phyloP scores from a whole-genome alignment of 1,284 basidiomycete species.

The Singerocomus inundabilis region DNA sequence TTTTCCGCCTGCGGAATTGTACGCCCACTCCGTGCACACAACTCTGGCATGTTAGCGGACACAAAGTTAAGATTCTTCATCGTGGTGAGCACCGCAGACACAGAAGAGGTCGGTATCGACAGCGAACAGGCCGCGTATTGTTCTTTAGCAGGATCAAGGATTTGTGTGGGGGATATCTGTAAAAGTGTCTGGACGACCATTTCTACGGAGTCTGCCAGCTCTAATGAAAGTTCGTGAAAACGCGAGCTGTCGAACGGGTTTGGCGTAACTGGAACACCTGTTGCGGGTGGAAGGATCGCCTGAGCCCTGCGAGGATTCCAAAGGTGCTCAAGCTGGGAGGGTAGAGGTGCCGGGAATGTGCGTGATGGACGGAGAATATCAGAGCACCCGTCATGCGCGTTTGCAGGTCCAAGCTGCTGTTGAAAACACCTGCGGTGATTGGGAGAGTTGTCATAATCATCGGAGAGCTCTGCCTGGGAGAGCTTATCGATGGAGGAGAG shows the following conservation, averaged over 20 bases:
- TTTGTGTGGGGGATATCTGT: conserved; percentile 82
- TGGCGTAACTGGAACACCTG: conserved; percentile 2
- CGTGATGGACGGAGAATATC: conserved; percentile 57
- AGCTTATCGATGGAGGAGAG: conserved; percentile 29
- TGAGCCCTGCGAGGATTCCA: conserved; percentile 56
- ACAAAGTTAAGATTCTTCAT: conserved; percentile 92
- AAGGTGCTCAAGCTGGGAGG: conserved; percentile 65
- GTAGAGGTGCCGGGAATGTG: conserved; percentile 68
- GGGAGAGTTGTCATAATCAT: conserved; percentile 30
- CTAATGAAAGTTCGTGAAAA: conserved; percentile 68
- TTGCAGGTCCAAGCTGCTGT: conserved; percentile 24
- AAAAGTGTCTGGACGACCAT: conserved; percentile 86
- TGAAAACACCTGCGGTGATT: conserved; percentile 26
- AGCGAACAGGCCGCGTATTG: conserved; percentile 86
- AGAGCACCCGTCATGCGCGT: conserved; percentile 24
- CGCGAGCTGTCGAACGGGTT: conserved; percentile 37
- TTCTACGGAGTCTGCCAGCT: conserved; percentile 86
- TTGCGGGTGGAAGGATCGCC: conserved; percentile 2
- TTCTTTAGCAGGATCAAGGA: conserved; percentile 90
- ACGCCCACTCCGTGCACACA: conserved; percentile 29
- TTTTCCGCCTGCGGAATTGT: conserved; percentile 16
- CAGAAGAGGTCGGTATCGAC: conserved; percentile 79
- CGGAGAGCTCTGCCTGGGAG: conserved; percentile 34
- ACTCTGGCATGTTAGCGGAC: conserved; percentile 70
- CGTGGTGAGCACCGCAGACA: conserved; percentile 84